Evolutionary conservation across 805 yeast genomes (phyloP).

Genomic region (Kazachstania kunashirensis): DNA sequence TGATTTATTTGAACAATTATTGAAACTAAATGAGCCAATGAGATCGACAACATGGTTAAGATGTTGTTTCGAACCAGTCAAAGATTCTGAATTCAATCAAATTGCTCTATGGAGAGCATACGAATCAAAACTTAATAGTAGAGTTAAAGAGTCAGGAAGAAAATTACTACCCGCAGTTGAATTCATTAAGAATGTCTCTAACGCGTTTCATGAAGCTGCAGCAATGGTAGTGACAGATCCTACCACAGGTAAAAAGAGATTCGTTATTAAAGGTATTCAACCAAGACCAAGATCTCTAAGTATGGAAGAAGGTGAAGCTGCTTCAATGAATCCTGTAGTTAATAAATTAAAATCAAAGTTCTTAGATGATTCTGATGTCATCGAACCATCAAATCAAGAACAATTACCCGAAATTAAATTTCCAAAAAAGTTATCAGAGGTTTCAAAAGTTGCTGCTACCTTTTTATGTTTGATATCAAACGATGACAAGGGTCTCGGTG

Average conservation of each 20-base stretch:
- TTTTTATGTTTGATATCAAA: constrained; percentile 28
- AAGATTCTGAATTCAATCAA: constrained; percentile 83
- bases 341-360: constrained; percentile 15
- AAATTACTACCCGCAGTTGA: constrained; percentile 88
- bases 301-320: constrained; percentile 36
- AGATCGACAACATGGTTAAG: constrained; percentile 94
- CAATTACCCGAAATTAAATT: constrained; percentile 21
- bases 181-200: constrained; percentile 86
- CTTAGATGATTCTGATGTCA: constrained; percentile 11
- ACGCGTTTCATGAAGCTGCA: constrained; percentile 77
- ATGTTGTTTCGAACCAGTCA: constrained; percentile 73
- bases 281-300: constrained; percentile 61
- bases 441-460: constrained; percentile 26
- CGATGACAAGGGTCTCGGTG: constrained; percentile 23
- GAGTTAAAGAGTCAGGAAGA: constrained; percentile 40
- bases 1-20: constrained; percentile 48
- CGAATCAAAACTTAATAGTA: constrained; percentile 72
- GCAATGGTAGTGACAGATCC: constrained; percentile 82
- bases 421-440: constrained; percentile 25
- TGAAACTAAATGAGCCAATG: constrained; percentile 68
- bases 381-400: constrained; percentile 18
- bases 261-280: constrained; percentile 88
- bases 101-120: constrained; percentile 93
- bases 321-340: constrained; percentile 25
- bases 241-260: constrained; percentile 59